Percentiles rank a stretch among this genome's conserved stretches.
Evolutionary conservation across 2,329 filamentous ascomycete species (phyloP).

Genomic region (Diaporthe vaccinii): DNA sequence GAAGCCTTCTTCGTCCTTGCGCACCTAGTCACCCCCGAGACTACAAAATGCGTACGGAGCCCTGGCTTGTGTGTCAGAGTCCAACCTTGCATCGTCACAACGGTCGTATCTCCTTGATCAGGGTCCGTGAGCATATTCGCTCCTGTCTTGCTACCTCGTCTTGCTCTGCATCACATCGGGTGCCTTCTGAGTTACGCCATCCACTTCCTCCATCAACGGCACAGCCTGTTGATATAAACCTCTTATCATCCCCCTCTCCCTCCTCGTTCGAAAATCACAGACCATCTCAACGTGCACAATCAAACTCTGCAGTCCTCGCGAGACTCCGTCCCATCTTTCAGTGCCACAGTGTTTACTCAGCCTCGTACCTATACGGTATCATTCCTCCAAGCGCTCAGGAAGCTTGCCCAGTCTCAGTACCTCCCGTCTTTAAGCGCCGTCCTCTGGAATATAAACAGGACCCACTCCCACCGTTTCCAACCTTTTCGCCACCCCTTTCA

Average conservation of each 20-base stretch:
- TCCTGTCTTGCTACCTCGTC: slow-evolving; percentile 26
- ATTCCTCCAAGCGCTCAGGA: slow-evolving; percentile 33
- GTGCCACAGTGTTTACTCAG: not conserved
- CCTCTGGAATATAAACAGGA: slow-evolving; percentile 26
- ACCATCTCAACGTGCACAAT: not conserved
- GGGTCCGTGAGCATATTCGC: slow-evolving; percentile 27
- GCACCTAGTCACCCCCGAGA: slow-evolving; percentile 12
- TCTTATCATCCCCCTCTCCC: not conserved
- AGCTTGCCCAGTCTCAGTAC: slow-evolving; percentile 15
- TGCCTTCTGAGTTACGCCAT: slow-evolving; percentile 4
- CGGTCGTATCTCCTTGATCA: slow-evolving; percentile 14
- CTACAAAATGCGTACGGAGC: slow-evolving; percentile 32
- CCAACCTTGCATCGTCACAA: slow-evolving; percentile 33
- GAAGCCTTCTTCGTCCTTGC: slow-evolving; percentile 26
- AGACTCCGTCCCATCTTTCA: slow-evolving; percentile 8
- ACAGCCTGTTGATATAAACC: slow-evolving; percentile 30
- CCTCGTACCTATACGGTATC: not conserved
- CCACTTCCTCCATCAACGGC: slow-evolving; percentile 11
- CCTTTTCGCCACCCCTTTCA: not conserved
- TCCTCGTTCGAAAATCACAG: not conserved
- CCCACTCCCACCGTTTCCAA: not conserved
- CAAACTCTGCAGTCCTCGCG: slow-evolving; percentile 5
- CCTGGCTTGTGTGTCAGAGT: slow-evolving; percentile 30
- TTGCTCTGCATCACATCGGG: slow-evolving; percentile 15
- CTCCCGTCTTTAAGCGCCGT: slow-evolving; percentile 20